Conservation (phyloP, 169 alveolate genomes). For the Eimeria brunetti region DNA sequence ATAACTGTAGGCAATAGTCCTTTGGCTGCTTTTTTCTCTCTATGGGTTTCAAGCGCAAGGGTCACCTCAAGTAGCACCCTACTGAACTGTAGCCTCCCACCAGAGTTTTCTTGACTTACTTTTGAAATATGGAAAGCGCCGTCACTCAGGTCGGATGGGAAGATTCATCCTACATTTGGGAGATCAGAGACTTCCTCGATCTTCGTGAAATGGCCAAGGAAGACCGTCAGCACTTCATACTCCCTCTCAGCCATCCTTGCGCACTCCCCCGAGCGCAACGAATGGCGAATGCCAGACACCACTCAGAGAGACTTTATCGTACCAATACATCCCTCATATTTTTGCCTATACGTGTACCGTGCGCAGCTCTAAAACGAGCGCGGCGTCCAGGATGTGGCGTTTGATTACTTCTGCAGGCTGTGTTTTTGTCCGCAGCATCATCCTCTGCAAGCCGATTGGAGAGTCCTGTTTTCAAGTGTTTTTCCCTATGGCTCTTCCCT, state of each 20-base stretch:
- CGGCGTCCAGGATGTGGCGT: neutral
- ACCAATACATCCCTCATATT: neutral
- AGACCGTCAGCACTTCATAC: conserved; percentile 53
- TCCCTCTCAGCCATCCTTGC: neutral
- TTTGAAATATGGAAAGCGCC: conserved; percentile 47
- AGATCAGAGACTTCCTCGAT: conserved; percentile 72
- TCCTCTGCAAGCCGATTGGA: conserved; percentile 71
- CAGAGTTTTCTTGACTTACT: conserved; percentile 20
- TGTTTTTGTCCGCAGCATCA: conserved; percentile 28
- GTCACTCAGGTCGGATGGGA: conserved; percentile 77
- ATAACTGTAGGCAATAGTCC: neutral
- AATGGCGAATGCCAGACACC: neutral
- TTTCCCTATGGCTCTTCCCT: conserved; percentile 78
- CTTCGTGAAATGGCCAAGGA: conserved; percentile 80
- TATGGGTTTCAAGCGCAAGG: neutral
- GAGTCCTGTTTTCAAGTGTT: conserved; percentile 74
- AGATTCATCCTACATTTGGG: conserved; percentile 73
- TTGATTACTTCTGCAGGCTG: neutral
- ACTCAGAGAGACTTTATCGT: neutral
- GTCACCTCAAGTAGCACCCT: conserved; percentile 38
- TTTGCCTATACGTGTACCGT: neutral
- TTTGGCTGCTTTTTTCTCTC: neutral
- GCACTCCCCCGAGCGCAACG: neutral
- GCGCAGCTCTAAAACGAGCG: neutral
- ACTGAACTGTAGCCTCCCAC: conserved; percentile 38